Base-by-base conservation (phyloP, 176 grass and related monocot species). In the Lolium perenne region DNA sequence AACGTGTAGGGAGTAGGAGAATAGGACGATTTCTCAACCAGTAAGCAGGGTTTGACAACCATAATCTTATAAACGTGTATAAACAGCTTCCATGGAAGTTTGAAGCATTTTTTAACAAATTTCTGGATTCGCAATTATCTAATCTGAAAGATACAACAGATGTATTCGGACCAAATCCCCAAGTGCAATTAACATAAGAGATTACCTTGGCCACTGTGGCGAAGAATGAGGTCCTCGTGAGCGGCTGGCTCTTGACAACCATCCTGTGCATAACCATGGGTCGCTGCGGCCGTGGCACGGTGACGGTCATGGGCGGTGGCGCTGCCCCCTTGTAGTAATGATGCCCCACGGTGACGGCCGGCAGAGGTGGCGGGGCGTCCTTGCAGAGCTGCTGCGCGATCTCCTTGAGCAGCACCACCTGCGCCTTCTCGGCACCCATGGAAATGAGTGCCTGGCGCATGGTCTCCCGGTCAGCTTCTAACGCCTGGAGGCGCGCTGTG, bases 401-500 rank as follows among this genome's bases (percentile, higher is more conserved):
- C 86, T 98, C 91, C 88, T 89, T 98, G 90, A 94, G 81, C 50
- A 95, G 66, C 76, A 88, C 51, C 6, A 90, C 89, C 80, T 98
- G 90, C 69, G 88, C 88, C 83, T 95, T 98, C 41, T 95, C 87
- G 4, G 91, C 15, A 10, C 90, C 91, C 81, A 93, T 84, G 64
- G 87, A 90, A 74, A 94, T 87, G 61, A 99, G 90, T 13, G 88
- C 82, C 79, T 98, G 88, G n/a, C 86, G 85, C 91, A 95, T 93
- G 3, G 93, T 91, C 85, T 98, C 96, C 85, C 90, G 50, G 57
- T 98, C 93, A 1, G 93, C 91, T 71, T 98, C 96, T 22, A 98
- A 84, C 11, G 81, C 90, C 57, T 91, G 90, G 69, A 98, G 76
- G 72, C 93, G 81, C 71, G 84, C 45, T 47, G 78, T 89, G 71